These are phyloP conservation scores for Tagetes erecta DNA, from an alignment of 129 eudicot species.

Conservation along the genomic window DNA sequence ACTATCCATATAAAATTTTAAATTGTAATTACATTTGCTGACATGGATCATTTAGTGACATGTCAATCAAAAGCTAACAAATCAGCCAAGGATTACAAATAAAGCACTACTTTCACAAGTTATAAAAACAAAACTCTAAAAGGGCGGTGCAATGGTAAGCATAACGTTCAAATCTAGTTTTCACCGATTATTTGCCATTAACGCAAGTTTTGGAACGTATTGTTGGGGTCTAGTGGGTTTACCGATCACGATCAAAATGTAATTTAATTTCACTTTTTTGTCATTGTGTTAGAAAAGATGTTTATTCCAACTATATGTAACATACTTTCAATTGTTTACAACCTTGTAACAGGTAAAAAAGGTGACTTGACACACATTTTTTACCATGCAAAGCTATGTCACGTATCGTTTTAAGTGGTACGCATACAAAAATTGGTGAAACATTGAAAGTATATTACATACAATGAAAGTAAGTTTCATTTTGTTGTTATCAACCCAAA, in stretches of 20 bases:
- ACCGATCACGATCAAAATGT: not conserved
- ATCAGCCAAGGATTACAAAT: not conserved
- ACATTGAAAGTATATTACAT: not conserved
- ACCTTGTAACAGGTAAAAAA: not conserved
- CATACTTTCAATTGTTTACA: not conserved
- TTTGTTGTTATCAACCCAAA: slow-evolving; percentile 7
- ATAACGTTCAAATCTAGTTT: no score
- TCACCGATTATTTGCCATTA: no score
- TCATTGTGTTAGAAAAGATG: not conserved
- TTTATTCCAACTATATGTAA: not conserved
- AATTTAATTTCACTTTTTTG: not conserved
- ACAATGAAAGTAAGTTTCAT: not conserved
- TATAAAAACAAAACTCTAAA: not conserved
- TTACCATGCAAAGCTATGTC: not conserved
- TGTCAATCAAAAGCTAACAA: not conserved
- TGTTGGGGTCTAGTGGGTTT: no score
- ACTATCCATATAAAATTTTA: not conserved
- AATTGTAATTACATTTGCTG: not conserved
- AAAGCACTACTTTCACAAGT: not conserved
- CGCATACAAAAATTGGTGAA: not conserved
- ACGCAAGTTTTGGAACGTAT: no score
- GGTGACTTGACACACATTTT: not conserved
- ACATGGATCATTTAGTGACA: not conserved
- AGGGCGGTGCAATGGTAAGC: no score
- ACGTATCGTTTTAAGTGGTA: not conserved